Evolutionary conservation across 305 asterid genomes (phyloP).

Genomic region (Solanum hybrid): DNA sequence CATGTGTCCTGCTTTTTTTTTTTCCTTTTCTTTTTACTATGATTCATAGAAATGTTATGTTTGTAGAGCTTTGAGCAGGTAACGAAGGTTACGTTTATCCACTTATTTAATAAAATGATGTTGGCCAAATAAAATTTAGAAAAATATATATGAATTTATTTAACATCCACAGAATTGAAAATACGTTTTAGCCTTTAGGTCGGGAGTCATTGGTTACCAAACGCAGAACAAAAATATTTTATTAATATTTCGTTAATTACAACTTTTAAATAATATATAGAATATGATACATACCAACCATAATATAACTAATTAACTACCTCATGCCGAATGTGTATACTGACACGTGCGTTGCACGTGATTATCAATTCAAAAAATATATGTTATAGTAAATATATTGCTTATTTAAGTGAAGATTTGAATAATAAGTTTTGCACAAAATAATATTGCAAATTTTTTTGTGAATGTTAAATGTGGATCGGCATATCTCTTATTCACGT

Average conservation of each 20-base stretch:
- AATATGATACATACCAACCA: not conserved
- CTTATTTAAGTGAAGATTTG: no score
- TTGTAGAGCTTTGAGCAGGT: not conserved
- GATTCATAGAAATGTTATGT: not conserved
- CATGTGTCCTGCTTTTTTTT: not conserved
- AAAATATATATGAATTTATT: not conserved
- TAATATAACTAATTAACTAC: not conserved
- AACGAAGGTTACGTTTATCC: not conserved
- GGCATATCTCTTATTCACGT: no score
- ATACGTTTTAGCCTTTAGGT: not conserved
- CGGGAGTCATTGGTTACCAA: not conserved
- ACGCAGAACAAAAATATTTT: not conserved
- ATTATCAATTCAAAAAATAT: no score
- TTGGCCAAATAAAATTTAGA: not conserved
- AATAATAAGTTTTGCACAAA: no score
- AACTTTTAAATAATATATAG: not conserved
- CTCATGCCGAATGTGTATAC: not conserved
- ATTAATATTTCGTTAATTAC: not conserved
- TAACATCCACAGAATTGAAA: not conserved
- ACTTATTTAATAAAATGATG: not conserved
- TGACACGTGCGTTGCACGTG: no score
- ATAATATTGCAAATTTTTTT: no score
- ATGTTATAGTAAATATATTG: no score
- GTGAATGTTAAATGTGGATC: no score
- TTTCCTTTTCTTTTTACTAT: not conserved